These are phyloP conservation scores for Phalaenopsis aphrodite DNA, from an alignment of 106 monocot species.

Conservation along the genomic window DNA sequence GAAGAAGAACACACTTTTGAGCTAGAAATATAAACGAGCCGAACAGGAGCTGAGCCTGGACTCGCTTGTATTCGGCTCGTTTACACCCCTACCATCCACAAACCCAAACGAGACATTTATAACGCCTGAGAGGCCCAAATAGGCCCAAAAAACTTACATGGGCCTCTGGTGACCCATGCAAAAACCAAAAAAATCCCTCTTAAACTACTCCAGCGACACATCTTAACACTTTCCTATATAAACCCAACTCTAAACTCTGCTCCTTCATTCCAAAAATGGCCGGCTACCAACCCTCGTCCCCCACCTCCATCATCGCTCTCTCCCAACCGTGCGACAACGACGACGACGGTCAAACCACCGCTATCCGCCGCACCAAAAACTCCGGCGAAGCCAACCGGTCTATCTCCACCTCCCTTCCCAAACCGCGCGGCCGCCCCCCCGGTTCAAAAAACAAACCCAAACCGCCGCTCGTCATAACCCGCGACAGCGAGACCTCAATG, in stretches of 20 bases:
- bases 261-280: background rate
- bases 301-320: background rate
- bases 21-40: too few species aligned
- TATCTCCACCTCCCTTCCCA: background rate
- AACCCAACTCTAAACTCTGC: background rate
- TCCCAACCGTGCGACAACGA: constrained; percentile 1
- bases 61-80: too few species aligned
- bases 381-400: background rate
- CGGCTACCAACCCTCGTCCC: background rate
- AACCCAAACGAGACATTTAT: too few species aligned
- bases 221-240: background rate
- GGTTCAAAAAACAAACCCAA: constrained; percentile 26
- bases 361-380: too few species aligned
- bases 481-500: constrained; percentile 6
- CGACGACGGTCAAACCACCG: too few species aligned
- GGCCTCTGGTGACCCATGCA: background rate
- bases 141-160: too few species aligned
- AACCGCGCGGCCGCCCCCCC: constrained; percentile 15
- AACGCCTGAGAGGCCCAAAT: too few species aligned
- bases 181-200: background rate
- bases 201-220: background rate
- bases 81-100: too few species aligned
- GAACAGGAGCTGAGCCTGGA: too few species aligned
- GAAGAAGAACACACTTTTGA: too few species aligned
- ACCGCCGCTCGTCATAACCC: constrained; percentile 13